Conservation (phyloP, 2,329 filamentous ascomycete species). For the Scedosporium apiospermum region DNA sequence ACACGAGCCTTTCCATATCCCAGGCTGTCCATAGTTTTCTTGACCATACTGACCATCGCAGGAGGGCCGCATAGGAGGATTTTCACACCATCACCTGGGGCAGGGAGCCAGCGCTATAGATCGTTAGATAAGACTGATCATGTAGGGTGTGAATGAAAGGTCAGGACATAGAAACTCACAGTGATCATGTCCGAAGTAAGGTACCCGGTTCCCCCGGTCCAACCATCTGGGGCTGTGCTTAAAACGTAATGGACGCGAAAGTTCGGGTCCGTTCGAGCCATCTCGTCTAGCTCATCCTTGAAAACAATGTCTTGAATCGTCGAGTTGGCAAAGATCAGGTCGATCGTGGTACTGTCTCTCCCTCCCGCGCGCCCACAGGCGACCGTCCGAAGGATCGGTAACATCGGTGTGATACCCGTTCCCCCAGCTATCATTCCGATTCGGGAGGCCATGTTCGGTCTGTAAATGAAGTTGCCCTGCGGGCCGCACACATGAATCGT, state of each 20-base stretch:
- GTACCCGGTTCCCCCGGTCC: slow-evolving; percentile 88
- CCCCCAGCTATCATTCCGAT: slow-evolving; percentile 98
- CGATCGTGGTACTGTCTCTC: slow-evolving; percentile 75
- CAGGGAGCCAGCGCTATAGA: slow-evolving; percentile 64
- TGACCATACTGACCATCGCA: slow-evolving; percentile 92
- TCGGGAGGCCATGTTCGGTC: slow-evolving; percentile 88
- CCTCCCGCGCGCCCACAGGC: slow-evolving; percentile 65
- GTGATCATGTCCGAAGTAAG: slow-evolving; percentile 95
- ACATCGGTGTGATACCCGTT: slow-evolving; percentile 96
- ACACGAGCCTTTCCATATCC: slow-evolving; percentile 89
- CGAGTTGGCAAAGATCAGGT: slow-evolving; percentile 96
- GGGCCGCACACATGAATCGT: slow-evolving; percentile 85
- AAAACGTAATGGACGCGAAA: slow-evolving; percentile 92
- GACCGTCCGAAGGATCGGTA: slow-evolving; percentile 89
- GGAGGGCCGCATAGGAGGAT: slow-evolving; percentile 90
- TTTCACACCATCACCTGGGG: slow-evolving; percentile 81
- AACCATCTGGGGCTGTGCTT: slow-evolving; percentile 87
- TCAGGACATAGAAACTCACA: slow-evolving; percentile 33
- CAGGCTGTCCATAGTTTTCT: slow-evolving; percentile 84
- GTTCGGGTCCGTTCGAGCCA: slow-evolving; percentile 65
- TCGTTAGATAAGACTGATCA: slow-evolving; percentile 12
- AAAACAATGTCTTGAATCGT: slow-evolving; percentile 87
- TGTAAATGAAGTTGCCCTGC: slow-evolving; percentile 97
- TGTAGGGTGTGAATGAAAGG: not conserved
- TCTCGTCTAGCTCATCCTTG: slow-evolving; percentile 77